phyloP scores from a whole-genome alignment of 805 yeast genomes.

The Wickerhamomyces strasburgensis region DNA sequence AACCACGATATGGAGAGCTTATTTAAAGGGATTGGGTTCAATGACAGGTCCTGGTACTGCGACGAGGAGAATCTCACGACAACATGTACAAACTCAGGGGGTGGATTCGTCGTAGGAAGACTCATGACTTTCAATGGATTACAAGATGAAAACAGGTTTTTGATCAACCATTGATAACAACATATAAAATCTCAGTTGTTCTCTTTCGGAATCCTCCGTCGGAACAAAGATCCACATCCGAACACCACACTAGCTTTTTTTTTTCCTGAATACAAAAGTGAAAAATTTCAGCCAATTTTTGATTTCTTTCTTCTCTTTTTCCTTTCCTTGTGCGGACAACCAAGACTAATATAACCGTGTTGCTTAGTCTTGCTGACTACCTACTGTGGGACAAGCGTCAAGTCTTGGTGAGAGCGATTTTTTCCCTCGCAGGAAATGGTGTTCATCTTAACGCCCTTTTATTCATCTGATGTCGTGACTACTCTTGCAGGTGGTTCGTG shows the following conservation, averaged over 20 bases:
- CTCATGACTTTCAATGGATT: no score
- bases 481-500: slow-evolving; percentile 35
- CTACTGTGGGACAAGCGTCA: slow-evolving; percentile 51
- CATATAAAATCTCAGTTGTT: no score
- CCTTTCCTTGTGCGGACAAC: slow-evolving; percentile 59
- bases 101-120: neutral
- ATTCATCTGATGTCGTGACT: slow-evolving; percentile 29
- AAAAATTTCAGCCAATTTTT: slow-evolving; percentile 1
- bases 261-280: neutral
- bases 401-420: slow-evolving; percentile 61
- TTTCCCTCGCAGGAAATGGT: slow-evolving; percentile 23
- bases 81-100: slow-evolving; percentile 11
- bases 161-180: neutral
- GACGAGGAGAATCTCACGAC: slow-evolving; percentile 44
- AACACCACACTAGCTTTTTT: neutral
- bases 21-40: slow-evolving; percentile 30
- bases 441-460: slow-evolving; percentile 70
- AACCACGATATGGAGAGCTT: slow-evolving; percentile 35
- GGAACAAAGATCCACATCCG: neutral
- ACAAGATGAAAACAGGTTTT: neutral
- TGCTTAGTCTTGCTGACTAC: slow-evolving; percentile 41
- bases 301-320: slow-evolving; percentile 3
- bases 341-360: slow-evolving; percentile 71
- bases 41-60: slow-evolving; percentile 33
- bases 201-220: no score